Percentiles rank a stretch among this genome's conserved stretches.
Evolutionary conservation across 2,329 filamentous ascomycete genomes (phyloP).

Genomic region (Microdochium bolleyi): DNA sequence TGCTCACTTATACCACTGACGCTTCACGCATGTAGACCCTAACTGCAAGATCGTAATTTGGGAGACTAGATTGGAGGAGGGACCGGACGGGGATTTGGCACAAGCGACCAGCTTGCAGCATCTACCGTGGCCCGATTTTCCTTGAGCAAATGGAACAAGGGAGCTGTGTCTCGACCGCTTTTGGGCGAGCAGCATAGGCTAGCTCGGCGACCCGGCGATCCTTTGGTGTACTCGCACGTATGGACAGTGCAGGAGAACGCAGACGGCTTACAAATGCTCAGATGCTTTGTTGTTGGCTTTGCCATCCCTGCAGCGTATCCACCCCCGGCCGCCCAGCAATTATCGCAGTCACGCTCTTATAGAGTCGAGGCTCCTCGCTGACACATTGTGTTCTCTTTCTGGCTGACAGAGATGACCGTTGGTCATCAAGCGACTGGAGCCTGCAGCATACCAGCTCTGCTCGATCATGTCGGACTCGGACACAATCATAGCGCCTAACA

Average conservation of each 20-base stretch:
- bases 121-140: not conserved
- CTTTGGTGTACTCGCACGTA: not conserved
- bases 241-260: not conserved
- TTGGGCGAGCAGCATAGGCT: not conserved
- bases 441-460: not conserved
- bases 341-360: not conserved
- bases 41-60: not conserved
- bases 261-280: not conserved
- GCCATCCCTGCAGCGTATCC: not conserved
- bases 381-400: not conserved
- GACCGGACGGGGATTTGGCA: not conserved
- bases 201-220: not conserved
- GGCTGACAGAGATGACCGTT: not conserved
- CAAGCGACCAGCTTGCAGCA: not conserved
- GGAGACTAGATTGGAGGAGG: not conserved
- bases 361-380: not conserved
- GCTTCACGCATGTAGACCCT: not conserved
- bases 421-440: not conserved
- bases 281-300: not conserved
- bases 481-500: not conserved
- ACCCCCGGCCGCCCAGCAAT: not conserved
- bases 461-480: not conserved
- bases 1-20: not conserved
- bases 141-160: not conserved
- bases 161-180: not conserved